These are phyloP conservation scores for Bipolaris zeicola DNA, from an alignment of 2,329 filamentous ascomycete species.

Conservation along the genomic window DNA sequence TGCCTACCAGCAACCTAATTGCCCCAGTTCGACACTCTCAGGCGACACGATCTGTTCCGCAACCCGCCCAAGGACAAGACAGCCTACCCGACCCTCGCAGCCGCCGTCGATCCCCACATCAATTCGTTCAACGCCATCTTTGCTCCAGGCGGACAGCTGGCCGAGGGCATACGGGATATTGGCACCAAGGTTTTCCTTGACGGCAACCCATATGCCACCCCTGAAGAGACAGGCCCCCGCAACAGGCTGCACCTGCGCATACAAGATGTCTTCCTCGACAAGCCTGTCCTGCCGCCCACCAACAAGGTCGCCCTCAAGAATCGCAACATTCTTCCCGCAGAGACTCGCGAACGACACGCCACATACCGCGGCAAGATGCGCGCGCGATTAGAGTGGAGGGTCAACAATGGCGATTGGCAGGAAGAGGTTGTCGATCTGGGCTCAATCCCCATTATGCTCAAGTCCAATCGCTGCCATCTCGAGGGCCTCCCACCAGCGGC, in stretches of 20 bases:
- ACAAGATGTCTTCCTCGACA: constrained; percentile 81
- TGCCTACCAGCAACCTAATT: background rate
- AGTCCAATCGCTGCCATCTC: constrained; percentile 91
- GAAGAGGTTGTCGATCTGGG: constrained; percentile 86
- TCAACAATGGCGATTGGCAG: constrained; percentile 85
- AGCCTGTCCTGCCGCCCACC: constrained; percentile 74
- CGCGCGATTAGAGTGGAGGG: constrained; percentile 79
- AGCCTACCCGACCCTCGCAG: constrained; percentile 84
- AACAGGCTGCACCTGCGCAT: constrained; percentile 81
- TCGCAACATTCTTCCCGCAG: constrained; percentile 85
- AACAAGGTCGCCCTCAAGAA: constrained; percentile 83
- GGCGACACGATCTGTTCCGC: constrained; percentile 85
- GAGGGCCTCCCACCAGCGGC: constrained; percentile 81
- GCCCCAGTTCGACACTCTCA: constrained; percentile 72
- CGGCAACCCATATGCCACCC: constrained; percentile 62
- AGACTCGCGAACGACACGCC: constrained; percentile 91
- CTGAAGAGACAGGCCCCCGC: constrained; percentile 64
- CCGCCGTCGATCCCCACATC: constrained; percentile 88
- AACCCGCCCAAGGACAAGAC: constrained; percentile 86
- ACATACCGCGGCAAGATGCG: constrained; percentile 88
- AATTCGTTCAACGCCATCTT: constrained; percentile 95
- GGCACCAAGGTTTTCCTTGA: constrained; percentile 88
- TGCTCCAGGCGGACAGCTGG: constrained; percentile 71
- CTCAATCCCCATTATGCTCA: constrained; percentile 70
- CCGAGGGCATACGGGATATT: constrained; percentile 83